These are phyloP conservation scores for Dictyostelium firmibasis DNA, from an alignment of 78 protist genomes.

Conservation along the genomic window DNA sequence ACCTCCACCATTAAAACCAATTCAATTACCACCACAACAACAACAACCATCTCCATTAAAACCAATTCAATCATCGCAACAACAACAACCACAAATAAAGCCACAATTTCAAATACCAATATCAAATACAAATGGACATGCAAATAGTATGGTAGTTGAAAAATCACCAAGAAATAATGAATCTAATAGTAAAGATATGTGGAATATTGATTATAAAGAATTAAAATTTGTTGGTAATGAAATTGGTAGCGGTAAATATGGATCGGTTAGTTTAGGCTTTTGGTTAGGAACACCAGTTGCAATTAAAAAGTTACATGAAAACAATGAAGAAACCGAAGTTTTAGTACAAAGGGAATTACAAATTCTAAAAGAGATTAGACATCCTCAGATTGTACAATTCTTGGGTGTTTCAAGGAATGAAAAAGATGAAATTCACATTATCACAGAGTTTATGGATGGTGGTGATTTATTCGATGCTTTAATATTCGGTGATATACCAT, in stretches of 20 bases:
- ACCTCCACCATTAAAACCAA: neutral
- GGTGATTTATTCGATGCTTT: constrained; percentile 80
- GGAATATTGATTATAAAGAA: constrained; percentile 58
- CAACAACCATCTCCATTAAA: neutral
- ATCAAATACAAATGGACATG: neutral
- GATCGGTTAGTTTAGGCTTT: constrained; percentile 53
- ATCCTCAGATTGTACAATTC: constrained; percentile 66
- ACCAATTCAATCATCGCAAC: neutral
- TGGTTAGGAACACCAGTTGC: constrained; percentile 81
- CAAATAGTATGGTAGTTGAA: neutral
- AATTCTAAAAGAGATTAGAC: constrained; percentile 58
- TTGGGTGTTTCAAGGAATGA: constrained; percentile 21
- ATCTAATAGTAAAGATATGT: neutral
- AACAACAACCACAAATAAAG: neutral
- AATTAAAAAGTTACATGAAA: constrained; percentile 38
- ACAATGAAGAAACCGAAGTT: constrained; percentile 24
- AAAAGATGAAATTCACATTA: constrained; percentile 54
- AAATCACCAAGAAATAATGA: constrained; percentile 36
- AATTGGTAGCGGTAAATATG: constrained; percentile 68
- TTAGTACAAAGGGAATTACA: constrained; percentile 57
- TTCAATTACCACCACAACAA: neutral
- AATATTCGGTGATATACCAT: constrained; percentile 61
- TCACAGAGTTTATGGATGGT: constrained; percentile 79
- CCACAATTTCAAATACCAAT: constrained; percentile 24
- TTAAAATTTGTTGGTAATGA: constrained; percentile 50